Base-by-base conservation (phyloP, 2,329 filamentous ascomycete genomes). In the Kalaharituber pfeilii region DNA sequence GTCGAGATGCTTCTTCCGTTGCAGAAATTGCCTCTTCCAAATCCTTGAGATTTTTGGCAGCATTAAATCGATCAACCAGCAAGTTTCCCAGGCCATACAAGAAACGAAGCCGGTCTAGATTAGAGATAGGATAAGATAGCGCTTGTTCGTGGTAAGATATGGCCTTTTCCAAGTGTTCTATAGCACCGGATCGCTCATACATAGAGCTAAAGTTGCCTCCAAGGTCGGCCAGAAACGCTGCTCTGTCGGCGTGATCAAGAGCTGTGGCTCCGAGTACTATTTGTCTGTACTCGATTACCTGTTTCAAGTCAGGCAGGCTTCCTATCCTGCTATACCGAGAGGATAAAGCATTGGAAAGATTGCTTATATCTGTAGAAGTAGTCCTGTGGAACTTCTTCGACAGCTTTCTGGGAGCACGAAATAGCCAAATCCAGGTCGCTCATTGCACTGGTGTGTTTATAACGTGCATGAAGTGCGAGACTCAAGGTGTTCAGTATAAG, bases 301-400 rank as follows among this genome's bases (percentile, higher is more conserved):
- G 25, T 45, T 58, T 45, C 15, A 61, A 50, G 42, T 59, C 59
- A 7, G 51, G 36, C n/a, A 56, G n/a, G 18, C 54, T 9, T 24
- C 57, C 52, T 15, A 44, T 51, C 3, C 49, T 52, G 6, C 30
- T 50, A 49, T 50, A 58, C 13, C 56, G 47, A 11, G n/a, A 22
- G 1, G 26, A 13, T 20, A 60, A 42, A 13, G 6, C 30, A 25
- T 39, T 30, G 9, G 42, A 53, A 22, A 60, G 58, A 29, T 49
- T 60, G 45, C n/a, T 49, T 26, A 57, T n/a, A n/a, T n/a, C n/a
- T n/a, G n/a, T n/a, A n/a, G n/a, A n/a, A n/a, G 4, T 39, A 18
- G 20, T 39, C 33, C 2, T 39, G 13, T 39, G 33, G 33, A 15
- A 18, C 20, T 39, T 13, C 5, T 18, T 9, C 7, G 13, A 39